These are phyloP conservation scores for Lachancea fermentati DNA, from an alignment of 805 yeast species.

Conservation along the genomic window DNA sequence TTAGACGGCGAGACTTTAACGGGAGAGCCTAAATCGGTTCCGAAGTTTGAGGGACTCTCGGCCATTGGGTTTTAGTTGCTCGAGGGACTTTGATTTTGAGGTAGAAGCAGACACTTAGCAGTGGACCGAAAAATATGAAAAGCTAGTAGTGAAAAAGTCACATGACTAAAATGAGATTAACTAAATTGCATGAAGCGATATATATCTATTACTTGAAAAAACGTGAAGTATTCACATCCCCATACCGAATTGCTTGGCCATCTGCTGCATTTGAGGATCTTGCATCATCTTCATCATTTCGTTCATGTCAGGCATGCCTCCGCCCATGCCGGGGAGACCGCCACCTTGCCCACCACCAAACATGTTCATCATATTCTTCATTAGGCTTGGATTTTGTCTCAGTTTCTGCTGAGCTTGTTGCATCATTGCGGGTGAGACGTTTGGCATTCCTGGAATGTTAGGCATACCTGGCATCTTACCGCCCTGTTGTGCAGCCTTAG, in stretches of 20 bases:
- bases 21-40: constrained; percentile 2
- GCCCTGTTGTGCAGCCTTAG: constrained; percentile 39
- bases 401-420: constrained; percentile 53
- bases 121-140: not conserved
- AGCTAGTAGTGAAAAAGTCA: not conserved
- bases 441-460: constrained; percentile 48
- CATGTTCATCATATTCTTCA: constrained; percentile 67
- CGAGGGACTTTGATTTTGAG: not conserved
- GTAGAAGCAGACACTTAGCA: not conserved
- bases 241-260: constrained; percentile 46
- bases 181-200: no score
- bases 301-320: constrained; percentile 65
- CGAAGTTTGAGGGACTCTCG: not conserved
- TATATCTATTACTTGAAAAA: no score
- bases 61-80: not conserved
- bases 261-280: constrained; percentile 41
- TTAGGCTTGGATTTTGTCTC: constrained; percentile 69
- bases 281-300: constrained; percentile 59
- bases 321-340: constrained; percentile 36
- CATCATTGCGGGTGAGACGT: constrained; percentile 36
- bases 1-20: constrained; percentile 19
- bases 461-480: constrained; percentile 56
- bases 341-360: constrained; percentile 39
- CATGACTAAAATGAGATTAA: no score
- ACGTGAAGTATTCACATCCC: no score